Evolutionary conservation across 805 yeast species (phyloP), one percentile per base, ranked within the genome.

Genomic region (Babjeviella inositovora): DNA sequence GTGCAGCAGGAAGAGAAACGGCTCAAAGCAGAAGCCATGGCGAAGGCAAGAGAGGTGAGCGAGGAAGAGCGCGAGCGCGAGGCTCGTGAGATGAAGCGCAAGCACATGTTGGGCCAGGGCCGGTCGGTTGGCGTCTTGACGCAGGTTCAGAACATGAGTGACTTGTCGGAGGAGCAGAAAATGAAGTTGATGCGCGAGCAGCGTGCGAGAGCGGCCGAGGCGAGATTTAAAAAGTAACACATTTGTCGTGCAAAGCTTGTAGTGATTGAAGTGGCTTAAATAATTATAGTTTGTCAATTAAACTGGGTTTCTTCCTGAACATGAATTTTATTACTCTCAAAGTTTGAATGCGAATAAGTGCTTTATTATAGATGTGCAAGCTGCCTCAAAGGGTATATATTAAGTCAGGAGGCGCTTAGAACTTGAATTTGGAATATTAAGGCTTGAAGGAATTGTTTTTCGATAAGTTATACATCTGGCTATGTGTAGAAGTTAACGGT

Each of bases 201-300:
- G 39, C 59, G 97, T 25, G 96, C 96, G 1, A 62, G 97, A 26
- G 98, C 98, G 1, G 96, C 93, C 0, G 97, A 90, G 43, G 93
- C 87, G 1, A 59, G 98, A 34, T 36, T 80, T 37, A 58, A 52
- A 25, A 47, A 9, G 18, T 8, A 16, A 16, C 18, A 8, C 8
- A 8, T 16, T 8, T 16, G 18, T 8, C 9, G 18, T 9, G 8
- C 18, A 16, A 9, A 8, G 9, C 8, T 8, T 16, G 9, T 16
- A 8, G 8, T 16, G 8, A 8, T 16, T 16, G 18, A 16, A 8
- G 8, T 16, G 9, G 18, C 8, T 16, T 9, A 16, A 8, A 8
- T 9, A 16, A 16, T 16, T 16, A 16, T 8, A 8, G 9, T n/a
- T n/a, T n/a, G n/a, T n/a, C n/a, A n/a, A n/a, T n/a, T n/a, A n/a